Base-by-base conservation (phyloP, 192 early-diverging fungal species). In the Podila verticillata region DNA sequence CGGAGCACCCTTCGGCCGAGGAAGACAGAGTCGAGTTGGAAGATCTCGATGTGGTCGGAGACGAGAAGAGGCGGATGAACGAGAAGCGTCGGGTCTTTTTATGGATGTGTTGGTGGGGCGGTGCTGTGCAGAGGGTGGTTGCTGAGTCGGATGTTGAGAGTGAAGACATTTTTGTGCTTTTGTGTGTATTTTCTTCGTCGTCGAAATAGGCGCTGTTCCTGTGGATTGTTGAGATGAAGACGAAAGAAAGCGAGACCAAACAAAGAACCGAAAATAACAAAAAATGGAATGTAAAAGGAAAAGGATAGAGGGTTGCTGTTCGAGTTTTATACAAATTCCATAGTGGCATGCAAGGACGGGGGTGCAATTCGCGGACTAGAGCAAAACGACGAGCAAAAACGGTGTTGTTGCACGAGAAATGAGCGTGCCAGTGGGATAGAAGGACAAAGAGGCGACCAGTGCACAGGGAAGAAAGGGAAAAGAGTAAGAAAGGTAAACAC, bases 21-120 rank as follows among this genome's bases (percentile, higher is more conserved):
- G 15, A 5, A 8, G 58, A 60, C 0, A 26, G 26, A 60, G 65
- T 49, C 0, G 75, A 62, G 44, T 34, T 31, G 8, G 60, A 48
- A 17, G 26, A 24, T n/a, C 48, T 62, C 26, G 61, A 63, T 34
- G 56, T 20, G 7, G 20, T 54, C 22, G 51, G 24, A 24, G 51
- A 22, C 7, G 51, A 54, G 67, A 79, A 79, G 68, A 79, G 56
- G 30, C 75, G 75, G 22, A 79, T 57, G 47, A 79, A 48, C 51
- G 75, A 79, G 65, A 79, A 79, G 65, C 75, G 75, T 19, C 75
- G 63, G 39, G 15, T 32, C 54, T 79, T 79, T 59, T 79, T 79
- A 54, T n/a, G 20, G 51, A 9, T 19, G 51, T 54, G 51, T 26
- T n/a, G 24, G 24, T 54, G 51, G 35, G 34, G 30, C 20, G 49